Evolutionary conservation across 1,284 basidiomycete genomes (phyloP), one percentile per base, ranked within the genome.

Genomic region (Sporisorium graminicola): DNA sequence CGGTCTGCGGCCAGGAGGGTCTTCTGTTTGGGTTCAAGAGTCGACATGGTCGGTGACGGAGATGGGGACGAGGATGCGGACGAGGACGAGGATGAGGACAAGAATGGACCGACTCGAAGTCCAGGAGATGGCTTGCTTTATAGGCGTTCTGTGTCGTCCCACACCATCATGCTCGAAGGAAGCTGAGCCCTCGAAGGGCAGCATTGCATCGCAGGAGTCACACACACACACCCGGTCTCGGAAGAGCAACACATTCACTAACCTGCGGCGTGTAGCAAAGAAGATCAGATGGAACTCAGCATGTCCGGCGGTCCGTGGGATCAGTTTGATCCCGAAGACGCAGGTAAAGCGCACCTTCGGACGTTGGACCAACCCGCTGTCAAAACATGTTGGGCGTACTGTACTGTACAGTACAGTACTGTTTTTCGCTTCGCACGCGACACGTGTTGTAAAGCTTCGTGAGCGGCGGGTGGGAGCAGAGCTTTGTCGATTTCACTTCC

Each of bases 281-380:
- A 2, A 43, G 18, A 43, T 20, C 6, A 43, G n/a, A 43, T 9
- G 20, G 20, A 5, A 43, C 40, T 43, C n/a, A 43, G 40, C 37
- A n/a, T n/a, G n/a, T n/a, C 7, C 35, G 35, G 3, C 35, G 35
- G 35, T 2, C 18, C 16, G 16, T 8, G 16, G 37, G 37, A 40
- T 5, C 3, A 18, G 18, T 40, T 16, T 40, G 3, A 4, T 40
- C 37, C 8, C 8, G 8, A 40, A 6, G 8, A 3, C 8, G 35
- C 35, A 20, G 7, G 27, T 51, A 40, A 6, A 3, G 3, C 8
- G 35, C 35, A 20, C 5, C 16, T 51, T 51, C 50, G 50, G 50
- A 51, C 50, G 50, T 31, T 51, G 20, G 27, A 35, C 2, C n/a
- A 10, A 35, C 12, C 50, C 50, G 50, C 50, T 51, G 50, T 51